Evolutionary conservation across 1,139 yeast species (phyloP), one percentile per base, ranked within the genome.

Genomic region (Starmera stellimalicola): DNA sequence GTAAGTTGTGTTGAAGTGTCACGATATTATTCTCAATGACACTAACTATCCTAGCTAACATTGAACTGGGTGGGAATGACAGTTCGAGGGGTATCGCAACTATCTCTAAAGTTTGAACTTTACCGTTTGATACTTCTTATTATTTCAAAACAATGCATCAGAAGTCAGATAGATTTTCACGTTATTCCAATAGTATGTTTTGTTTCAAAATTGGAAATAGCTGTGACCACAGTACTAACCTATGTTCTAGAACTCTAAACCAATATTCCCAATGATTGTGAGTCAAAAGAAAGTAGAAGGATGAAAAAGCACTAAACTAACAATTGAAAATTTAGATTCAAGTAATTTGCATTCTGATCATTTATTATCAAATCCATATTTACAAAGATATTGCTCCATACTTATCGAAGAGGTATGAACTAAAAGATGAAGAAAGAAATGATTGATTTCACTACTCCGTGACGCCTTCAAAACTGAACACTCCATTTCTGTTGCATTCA

Each of bases 51-150:
- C 5, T 7, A 34, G 34, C 26, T 33, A 7, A 45, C 51, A 6
- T 18, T 55, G 4, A 55, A 54, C 34, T 57, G 54, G 54, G 43
- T 51, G 48, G 55, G 58, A 4, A 31, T 37, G 33, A 47, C 51
- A n/a, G 49, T 54, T 10, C 36, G 37, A 18, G 59, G 58, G 4
- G 12, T 51, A 7, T 54, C 60, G 2, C 40, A 47, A 6, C 42
- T 38, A 18, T 50, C 36, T 31, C 38, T 50, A 5, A 26, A 41
- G 5, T 15, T 47, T 9, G 42, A 41, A n/a, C n/a, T n/a, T n/a
- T n/a, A n/a, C n/a, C n/a, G n/a, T n/a, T n/a, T n/a, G n/a, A n/a
- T n/a, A n/a, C n/a, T 20, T 36, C 5, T 10, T 44, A n/a, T n/a
- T n/a, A n/a, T n/a, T n/a, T n/a, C n/a, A n/a, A n/a, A n/a, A n/a